Evolutionary conservation across 2,329 filamentous ascomycete species (phyloP).

Genomic region (Calonectria hongkongensis): DNA sequence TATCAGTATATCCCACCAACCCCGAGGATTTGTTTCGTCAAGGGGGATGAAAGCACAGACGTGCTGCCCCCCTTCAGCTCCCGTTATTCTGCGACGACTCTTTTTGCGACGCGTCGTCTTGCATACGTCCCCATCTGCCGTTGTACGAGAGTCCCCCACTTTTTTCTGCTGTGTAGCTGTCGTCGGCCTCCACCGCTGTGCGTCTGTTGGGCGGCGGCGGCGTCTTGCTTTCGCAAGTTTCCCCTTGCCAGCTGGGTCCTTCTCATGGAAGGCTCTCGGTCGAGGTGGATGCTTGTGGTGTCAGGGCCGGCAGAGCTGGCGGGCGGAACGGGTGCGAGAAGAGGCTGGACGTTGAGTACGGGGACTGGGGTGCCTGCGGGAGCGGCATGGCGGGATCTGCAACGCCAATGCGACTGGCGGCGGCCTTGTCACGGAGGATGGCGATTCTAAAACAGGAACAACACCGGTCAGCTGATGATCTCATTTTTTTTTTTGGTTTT

Average conservation of each 20-base stretch:
- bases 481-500: neutral
- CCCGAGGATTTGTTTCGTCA: slow-evolving; percentile 18
- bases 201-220: slow-evolving; percentile 20
- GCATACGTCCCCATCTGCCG: slow-evolving; percentile 2
- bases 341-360: slow-evolving; percentile 51
- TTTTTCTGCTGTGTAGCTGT: neutral
- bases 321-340: slow-evolving; percentile 51
- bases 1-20: neutral
- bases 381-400: slow-evolving; percentile 57
- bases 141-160: neutral
- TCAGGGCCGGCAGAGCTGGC: slow-evolving; percentile 46
- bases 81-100: slow-evolving; percentile 22
- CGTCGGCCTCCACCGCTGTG: slow-evolving; percentile 6
- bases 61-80: neutral
- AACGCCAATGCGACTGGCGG: slow-evolving; percentile 69
- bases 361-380: slow-evolving; percentile 48
- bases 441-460: slow-evolving; percentile 62
- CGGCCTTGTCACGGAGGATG: slow-evolving; percentile 71
- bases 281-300: slow-evolving; percentile 49
- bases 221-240: neutral
- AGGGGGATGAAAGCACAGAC: slow-evolving; percentile 15
- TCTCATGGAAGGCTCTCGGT: slow-evolving; percentile 51
- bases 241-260: neutral
- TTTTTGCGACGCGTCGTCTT: slow-evolving; percentile 11
- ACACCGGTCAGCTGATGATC: slow-evolving; percentile 19